Conservation (phyloP, 2,329 filamentous ascomycete genomes). For the Exutisphaerella laricina region DNA sequence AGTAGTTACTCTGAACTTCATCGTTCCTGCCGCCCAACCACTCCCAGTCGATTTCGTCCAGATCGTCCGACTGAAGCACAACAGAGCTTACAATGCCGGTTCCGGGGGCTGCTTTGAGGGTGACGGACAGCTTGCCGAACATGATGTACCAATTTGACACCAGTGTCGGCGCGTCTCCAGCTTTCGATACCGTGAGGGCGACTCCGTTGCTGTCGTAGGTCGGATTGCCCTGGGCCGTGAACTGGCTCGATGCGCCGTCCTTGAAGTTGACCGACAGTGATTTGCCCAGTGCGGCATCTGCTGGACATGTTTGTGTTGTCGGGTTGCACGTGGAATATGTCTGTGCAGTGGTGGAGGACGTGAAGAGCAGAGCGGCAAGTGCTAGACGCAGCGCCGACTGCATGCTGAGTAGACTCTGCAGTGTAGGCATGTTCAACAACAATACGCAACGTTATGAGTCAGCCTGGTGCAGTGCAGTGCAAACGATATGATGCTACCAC, state of each 20-base stretch:
- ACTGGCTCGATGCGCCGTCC: constrained; percentile 70
- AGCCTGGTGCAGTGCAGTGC: too few relatives aligned
- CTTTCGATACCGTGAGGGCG: constrained; percentile 69
- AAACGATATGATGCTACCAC: too few relatives aligned
- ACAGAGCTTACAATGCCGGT: constrained; percentile 89
- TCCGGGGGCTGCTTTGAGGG: constrained; percentile 79
- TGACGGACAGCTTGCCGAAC: constrained; percentile 88
- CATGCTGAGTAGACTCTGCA: constrained; percentile 29
- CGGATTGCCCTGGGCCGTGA: constrained; percentile 63
- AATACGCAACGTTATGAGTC: constrained; percentile 1
- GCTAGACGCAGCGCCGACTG: constrained; percentile 32
- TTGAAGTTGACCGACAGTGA: constrained; percentile 81
- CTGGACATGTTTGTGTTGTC: constrained; percentile 57
- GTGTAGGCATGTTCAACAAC: constrained; percentile 22
- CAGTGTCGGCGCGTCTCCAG: constrained; percentile 81
- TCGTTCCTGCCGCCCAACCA: constrained; percentile 75
- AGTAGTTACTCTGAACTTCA: constrained; percentile 95
- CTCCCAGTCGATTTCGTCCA: constrained; percentile 97
- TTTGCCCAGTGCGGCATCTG: constrained; percentile 75
- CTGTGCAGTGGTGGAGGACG: constrained; percentile 42
- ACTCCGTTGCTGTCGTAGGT: constrained; percentile 73
- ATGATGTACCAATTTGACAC: constrained; percentile 96
- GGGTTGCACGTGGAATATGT: constrained; percentile 55
- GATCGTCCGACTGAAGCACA: constrained; percentile 81
- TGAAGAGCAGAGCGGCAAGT: constrained; percentile 37